Base-by-base conservation (phyloP, 768 basidiomycete species). In the Leucosporidium scottii region DNA sequence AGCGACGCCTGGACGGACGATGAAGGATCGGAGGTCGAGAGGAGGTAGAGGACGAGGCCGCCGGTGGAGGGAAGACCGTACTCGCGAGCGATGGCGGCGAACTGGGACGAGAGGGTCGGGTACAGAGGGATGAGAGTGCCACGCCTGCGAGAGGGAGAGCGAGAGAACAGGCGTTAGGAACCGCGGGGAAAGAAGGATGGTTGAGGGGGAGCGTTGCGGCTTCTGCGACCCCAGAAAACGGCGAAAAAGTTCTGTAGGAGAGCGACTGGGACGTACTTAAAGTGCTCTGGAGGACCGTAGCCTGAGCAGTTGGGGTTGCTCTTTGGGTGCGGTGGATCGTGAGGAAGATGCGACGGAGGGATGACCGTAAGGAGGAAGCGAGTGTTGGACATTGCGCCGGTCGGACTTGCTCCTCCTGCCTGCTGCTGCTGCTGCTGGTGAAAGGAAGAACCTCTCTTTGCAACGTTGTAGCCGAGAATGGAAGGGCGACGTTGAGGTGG, bases 71-170 rank as follows among this genome's bases (percentile, higher is more conserved):
- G 93, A 23, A 98, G 81, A 4, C 90, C 89, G 75, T 93, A 98
- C 79, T 97, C 93, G 78, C 87, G 87, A 20, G 93, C 92, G 61
- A 98, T 96, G 10, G 91, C 89, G 27, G 82, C 81, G 15, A 96
- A 80, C 76, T 96, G 93, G 1, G 86, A 83, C 51, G 90, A 87
- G 1, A 98, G 80, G 0, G 87, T 90, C 8, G 92, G 82, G 76
- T 93, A 85, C 0, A 98, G 82, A 0, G 93, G 88, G 6, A 97
- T 84, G 18, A 98, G 82, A n/a, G 85, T 86, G 12, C 93, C 93
- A 31, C 93, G 84, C 20, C 84, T 74, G 84, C 75, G 90, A 90
- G 59, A 88, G 87, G 23, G 84, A 81, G 70, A 90, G 87, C 73
- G 36, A 1, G 21, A 2, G 8, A 48, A 2, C 21, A 28, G 5